Evolutionary conservation across 192 early-diverging fungal genomes (phyloP).

Genomic region (Mortierella antarctica): DNA sequence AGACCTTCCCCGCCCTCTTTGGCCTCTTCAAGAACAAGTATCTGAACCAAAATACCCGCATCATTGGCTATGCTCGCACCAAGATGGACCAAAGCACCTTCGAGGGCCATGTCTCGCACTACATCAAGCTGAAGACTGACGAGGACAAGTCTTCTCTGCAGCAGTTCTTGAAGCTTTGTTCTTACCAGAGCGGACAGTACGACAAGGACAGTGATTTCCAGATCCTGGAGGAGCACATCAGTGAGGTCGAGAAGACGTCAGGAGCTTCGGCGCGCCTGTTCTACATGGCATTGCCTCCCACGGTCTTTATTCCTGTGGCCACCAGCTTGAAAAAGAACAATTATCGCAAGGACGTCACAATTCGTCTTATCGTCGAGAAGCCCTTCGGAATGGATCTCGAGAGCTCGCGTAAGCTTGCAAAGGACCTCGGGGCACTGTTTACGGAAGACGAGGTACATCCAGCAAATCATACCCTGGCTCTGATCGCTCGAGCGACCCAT

Average conservation of each 20-base stretch:
- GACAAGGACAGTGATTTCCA: constrained; percentile 80
- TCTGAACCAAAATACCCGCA: constrained; percentile 76
- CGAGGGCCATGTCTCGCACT: constrained; percentile 72
- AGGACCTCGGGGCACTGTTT: constrained; percentile 81
- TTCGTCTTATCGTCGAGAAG: constrained; percentile 96
- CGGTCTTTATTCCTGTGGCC: constrained; percentile 91
- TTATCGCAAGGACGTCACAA: constrained; percentile 72
- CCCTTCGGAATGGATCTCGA: constrained; percentile 96
- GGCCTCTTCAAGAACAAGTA: constrained; percentile 89
- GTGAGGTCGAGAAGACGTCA: constrained; percentile 63
- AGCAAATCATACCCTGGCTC: constrained; percentile 9
- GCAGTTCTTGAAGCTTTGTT: constrained; percentile 76
- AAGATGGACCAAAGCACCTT: constrained; percentile 82
- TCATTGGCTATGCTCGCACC: constrained; percentile 95
- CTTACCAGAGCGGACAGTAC: constrained; percentile 88
- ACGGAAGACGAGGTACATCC: constrained; percentile 82
- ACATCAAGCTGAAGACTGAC: constrained; percentile 74
- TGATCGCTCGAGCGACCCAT: not conserved
- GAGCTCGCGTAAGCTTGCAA: constrained; percentile 78
- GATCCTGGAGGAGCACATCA: constrained; percentile 70
- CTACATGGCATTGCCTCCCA: constrained; percentile 97
- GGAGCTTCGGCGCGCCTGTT: constrained; percentile 81
- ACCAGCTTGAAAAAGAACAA: constrained; percentile 75
- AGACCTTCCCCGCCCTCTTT: constrained; percentile 97
- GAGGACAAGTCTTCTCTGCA: constrained; percentile 65